Base-by-base conservation (phyloP, 495 filamentous ascomycete genomes). In the Bryoglossum gracile region DNA sequence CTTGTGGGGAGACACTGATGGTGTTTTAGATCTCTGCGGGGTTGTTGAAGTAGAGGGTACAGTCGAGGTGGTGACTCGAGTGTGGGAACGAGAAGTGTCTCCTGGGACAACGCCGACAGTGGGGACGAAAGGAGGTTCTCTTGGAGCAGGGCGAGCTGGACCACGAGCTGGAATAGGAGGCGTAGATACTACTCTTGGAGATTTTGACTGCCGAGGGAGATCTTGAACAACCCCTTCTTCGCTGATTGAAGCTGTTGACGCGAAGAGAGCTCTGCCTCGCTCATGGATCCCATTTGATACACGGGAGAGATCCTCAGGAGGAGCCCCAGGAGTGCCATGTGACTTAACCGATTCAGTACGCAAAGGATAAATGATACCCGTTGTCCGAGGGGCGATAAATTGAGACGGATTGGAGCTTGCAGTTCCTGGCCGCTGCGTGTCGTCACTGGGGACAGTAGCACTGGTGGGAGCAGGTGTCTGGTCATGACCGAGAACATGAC, bases 91-190 rank as follows among this genome's bases (percentile, higher is more conserved):
- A 30, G 26, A 30, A 30, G 6, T 30, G 41, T 6, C 4, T 32
- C 23, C n/a, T n/a, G 8, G 40, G 26, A 25, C 26, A 19, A 26
- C 24, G 4, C 5, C 11, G 19, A n/a, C n/a, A n/a, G n/a, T n/a
- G n/a, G 42, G 25, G 3, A 16, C 42, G 21, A 26, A 26, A 21
- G 42, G 42, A 16, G 26, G 25, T 13, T 45, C 3, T 28, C 22
- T 26, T 17, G n/a, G 38, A 3, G 17, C 16, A 32, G 30, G 22
- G 34, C 39, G 47, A 26, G 14, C 26, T 33, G 19, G 22, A 35
- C 47, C 47, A 35, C 47, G 38, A 10, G 39, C 38, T 19, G 38
- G 47, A 4, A 50, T 50, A 1, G 47, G 38, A 22, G 37, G 47
- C 17, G 39, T 41, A 11, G 38, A 21, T 2, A 21, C 22, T 3